Percentiles rank a stretch among this genome's conserved stretches.
phyloP scores from a whole-genome alignment of 225 moss, liverwort and hornwort species.

The Neckera pumila region DNA sequence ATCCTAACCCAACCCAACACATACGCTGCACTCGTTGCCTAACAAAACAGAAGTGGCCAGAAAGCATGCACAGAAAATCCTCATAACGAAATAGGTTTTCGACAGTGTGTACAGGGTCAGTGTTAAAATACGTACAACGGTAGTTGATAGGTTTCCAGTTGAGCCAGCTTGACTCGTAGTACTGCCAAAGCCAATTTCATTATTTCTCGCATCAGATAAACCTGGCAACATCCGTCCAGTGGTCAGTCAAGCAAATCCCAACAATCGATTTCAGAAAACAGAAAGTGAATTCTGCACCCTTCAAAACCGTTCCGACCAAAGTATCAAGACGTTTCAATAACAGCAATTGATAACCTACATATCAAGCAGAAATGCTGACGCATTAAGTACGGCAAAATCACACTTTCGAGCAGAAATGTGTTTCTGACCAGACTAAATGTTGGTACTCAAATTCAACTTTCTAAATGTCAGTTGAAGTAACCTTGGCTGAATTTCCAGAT shows the following conservation, averaged over 20 bases:
- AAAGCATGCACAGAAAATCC: not conserved
- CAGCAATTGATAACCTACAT: not conserved
- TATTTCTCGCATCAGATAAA: constrained; percentile 46
- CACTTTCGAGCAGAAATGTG: not conserved
- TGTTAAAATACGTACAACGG: constrained; percentile 20
- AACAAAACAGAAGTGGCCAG: not conserved
- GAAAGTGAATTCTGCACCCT: not conserved
- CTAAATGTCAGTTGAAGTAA: not conserved
- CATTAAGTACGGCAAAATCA: not conserved
- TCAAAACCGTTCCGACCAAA: not conserved
- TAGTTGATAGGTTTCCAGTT: constrained; percentile 31
- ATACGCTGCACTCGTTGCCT: not conserved
- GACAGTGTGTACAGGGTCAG: not conserved
- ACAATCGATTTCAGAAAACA: not conserved
- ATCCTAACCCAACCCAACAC: not conserved
- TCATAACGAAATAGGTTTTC: not conserved
- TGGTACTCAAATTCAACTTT: not conserved
- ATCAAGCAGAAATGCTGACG: not conserved
- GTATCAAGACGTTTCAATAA: not conserved
- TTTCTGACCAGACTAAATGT: not conserved
- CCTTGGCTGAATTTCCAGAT: not conserved
- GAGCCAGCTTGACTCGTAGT: constrained; percentile 18
- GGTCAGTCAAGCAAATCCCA: not conserved
- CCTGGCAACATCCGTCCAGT: constrained; percentile 23
- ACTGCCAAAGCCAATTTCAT: constrained; percentile 76